Percentiles rank a stretch among this genome's conserved stretches.
Conservation (phyloP, 1,284 basidiomycete genomes). For the Blastosporella zonata region DNA sequence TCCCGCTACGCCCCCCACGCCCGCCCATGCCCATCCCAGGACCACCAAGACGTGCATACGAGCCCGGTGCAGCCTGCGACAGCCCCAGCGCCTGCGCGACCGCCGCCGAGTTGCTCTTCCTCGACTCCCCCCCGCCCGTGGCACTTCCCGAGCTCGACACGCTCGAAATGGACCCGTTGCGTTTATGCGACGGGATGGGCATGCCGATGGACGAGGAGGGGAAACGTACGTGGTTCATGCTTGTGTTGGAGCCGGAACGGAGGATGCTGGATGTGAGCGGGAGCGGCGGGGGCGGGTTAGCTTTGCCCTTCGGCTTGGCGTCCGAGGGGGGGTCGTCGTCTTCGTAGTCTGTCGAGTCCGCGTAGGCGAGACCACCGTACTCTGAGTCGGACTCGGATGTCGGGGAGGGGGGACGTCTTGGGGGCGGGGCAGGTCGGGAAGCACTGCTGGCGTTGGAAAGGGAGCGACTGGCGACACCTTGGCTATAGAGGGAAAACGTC, state of each 20-base stretch:
- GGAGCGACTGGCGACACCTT: constrained; percentile 8
- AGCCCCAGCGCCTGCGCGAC: constrained; percentile 39
- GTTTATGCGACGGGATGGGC: constrained; percentile 15
- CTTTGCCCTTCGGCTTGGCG: constrained; percentile 24
- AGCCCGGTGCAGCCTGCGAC: constrained; percentile 34
- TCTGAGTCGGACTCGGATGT: constrained; percentile 37
- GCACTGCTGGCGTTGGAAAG: constrained; percentile 18
- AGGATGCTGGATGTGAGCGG: constrained; percentile 22
- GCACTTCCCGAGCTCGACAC: constrained; percentile 23
- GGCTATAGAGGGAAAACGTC: constrained; percentile 18
- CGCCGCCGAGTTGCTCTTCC: constrained; percentile 30
- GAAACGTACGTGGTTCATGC: constrained; percentile 24
- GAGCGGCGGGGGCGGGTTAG: constrained; percentile 24
- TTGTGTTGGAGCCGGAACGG: constrained; percentile 20
- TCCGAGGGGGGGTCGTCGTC: constrained; percentile 37
- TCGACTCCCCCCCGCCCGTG: constrained; percentile 13
- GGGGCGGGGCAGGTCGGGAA: constrained; percentile 9
- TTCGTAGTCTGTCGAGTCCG: constrained; percentile 44
- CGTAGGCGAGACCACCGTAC: constrained; percentile 50
- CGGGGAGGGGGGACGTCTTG: constrained; percentile 25
- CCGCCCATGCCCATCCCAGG: constrained; percentile 28
- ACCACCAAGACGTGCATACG: constrained; percentile 34
- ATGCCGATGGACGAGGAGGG: constrained; percentile 19
- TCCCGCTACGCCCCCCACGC: constrained; percentile 25
- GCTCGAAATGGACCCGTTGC: constrained; percentile 24